Percentiles rank a stretch among this genome's conserved stretches.
Conservation (phyloP, 345 rosid species). For the Citrus cavaleriei region DNA sequence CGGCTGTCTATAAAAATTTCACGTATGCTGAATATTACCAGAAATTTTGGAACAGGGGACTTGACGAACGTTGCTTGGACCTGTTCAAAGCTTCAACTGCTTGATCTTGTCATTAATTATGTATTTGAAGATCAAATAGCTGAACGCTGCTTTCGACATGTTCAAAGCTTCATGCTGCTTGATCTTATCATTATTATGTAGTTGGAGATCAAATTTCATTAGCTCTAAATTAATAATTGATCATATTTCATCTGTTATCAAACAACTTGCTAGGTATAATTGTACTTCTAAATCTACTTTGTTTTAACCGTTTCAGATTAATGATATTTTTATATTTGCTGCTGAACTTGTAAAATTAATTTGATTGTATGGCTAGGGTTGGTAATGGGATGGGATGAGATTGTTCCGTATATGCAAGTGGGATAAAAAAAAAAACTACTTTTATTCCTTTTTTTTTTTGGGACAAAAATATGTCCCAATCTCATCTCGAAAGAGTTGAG, state of each 20-base stretch:
- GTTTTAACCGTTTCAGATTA: not conserved
- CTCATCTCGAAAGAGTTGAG: too few relatives aligned
- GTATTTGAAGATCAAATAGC: not conserved
- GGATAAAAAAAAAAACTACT: too few relatives aligned
- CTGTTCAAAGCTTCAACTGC: slow-evolving; percentile 35
- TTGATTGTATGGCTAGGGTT: not conserved
- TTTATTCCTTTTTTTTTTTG: too few relatives aligned
- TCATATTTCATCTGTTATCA: not conserved
- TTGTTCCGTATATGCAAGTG: too few relatives aligned
- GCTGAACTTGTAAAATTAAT: not conserved
- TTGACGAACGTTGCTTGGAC: slow-evolving; percentile 54
- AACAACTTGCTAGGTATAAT: not conserved
- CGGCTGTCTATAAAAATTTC: slow-evolving; percentile 21
- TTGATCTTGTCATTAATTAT: not conserved
- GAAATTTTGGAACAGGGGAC: slow-evolving; percentile 59
- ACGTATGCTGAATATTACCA: too few relatives aligned
- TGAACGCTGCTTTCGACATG: too few relatives aligned
- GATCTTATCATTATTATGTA: too few relatives aligned
- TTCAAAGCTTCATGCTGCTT: too few relatives aligned
- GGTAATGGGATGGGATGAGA: too few relatives aligned
- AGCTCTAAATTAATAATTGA: not conserved
- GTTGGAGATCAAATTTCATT: not conserved
- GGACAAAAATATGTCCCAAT: too few relatives aligned
- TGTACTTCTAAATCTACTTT: not conserved
- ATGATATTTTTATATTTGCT: not conserved